Evolutionary conservation across 208 protist genomes (phyloP).

Genomic region (Novymonas esmeraldas): DNA sequence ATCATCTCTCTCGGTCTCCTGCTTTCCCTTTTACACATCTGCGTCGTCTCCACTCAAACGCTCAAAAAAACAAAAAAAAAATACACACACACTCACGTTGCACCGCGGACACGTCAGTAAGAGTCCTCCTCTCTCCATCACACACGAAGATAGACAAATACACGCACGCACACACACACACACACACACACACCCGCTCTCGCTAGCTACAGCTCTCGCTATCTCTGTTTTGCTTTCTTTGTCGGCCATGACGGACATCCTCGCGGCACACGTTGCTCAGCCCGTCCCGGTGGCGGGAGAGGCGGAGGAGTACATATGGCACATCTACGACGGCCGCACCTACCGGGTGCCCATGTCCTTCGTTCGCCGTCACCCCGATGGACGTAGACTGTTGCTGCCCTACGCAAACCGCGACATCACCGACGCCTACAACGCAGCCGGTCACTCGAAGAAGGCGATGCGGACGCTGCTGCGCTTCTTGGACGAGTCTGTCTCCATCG

Average conservation of each 20-base stretch:
- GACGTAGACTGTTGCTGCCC: constrained; percentile 22
- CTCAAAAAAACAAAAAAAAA: no score
- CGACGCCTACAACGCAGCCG: constrained; percentile 18
- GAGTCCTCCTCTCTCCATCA: no score
- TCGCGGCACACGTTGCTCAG: not conserved
- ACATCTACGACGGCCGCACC: constrained; percentile 22
- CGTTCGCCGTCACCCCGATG: constrained; percentile 30
- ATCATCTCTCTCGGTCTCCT: no score
- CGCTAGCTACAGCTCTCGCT: not conserved
- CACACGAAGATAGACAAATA: no score
- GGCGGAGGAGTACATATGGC: constrained; percentile 5
- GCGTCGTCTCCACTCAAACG: no score
- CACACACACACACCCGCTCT: not conserved
- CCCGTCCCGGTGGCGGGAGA: not conserved
- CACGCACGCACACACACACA: not conserved
- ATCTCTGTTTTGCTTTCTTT: not conserved
- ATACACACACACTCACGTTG: no score
- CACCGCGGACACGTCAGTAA: no score
- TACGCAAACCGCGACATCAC: constrained; percentile 39
- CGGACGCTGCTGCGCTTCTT: constrained; percentile 5
- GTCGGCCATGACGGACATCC: not conserved
- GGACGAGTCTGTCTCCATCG: constrained; percentile 5
- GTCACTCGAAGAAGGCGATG: constrained; percentile 23
- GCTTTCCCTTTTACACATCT: no score
- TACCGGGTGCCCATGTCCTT: constrained; percentile 33